Conservation (phyloP, 228 moss, liverwort and hornwort genomes). For the Sphagnum fallax region DNA sequence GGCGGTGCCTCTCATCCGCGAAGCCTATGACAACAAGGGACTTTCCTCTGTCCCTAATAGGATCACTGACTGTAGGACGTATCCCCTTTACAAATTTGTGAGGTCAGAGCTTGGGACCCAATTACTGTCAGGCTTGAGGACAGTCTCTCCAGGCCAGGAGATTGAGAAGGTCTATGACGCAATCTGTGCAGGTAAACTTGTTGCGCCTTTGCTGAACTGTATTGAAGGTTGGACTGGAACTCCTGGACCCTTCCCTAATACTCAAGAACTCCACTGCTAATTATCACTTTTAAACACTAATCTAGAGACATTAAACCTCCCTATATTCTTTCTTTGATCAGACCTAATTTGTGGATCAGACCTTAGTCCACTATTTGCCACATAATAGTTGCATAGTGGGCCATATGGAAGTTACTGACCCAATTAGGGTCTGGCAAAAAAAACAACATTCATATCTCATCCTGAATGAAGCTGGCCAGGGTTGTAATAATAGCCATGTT, state of each 20-base stretch:
- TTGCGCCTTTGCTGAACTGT: slow-evolving; percentile 21
- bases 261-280: not conserved
- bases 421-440: no score
- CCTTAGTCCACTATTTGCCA: no score
- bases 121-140: slow-evolving; percentile 12
- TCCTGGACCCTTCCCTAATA: slow-evolving; percentile 13
- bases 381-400: no score
- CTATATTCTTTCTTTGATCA: no score
- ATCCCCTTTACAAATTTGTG: slow-evolving; percentile 29
- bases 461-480: no score
- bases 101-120: slow-evolving; percentile 22
- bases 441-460: no score
- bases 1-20: slow-evolving; percentile 12
- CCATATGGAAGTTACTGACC: no score
- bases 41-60: slow-evolving; percentile 18
- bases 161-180: slow-evolving; percentile 35
- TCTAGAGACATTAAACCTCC: no score
- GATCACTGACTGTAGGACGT: slow-evolving; percentile 22
- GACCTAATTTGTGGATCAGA: no score
- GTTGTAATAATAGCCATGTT: no score
- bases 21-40: slow-evolving; percentile 25
- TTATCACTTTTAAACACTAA: no score
- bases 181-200: slow-evolving; percentile 16
- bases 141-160: slow-evolving; percentile 21
- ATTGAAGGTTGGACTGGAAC: slow-evolving; percentile 29